phyloP scores from a whole-genome alignment of 2,329 filamentous ascomycete species.

The Pseudocercospora cruenta region DNA sequence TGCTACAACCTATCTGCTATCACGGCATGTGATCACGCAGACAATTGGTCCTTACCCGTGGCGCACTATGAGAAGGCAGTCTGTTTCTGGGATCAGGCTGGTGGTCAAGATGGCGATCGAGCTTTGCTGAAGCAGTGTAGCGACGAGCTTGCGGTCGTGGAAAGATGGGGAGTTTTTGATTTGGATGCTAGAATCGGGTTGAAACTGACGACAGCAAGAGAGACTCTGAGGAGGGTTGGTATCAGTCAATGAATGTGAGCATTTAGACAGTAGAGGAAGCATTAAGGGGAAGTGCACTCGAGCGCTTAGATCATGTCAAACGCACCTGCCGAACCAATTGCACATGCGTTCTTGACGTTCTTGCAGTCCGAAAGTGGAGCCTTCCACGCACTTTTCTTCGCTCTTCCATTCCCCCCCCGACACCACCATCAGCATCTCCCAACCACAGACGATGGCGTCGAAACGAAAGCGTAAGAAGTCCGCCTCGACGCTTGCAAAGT shows the following conservation, averaged over 20 bases:
- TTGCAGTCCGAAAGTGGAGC: too few relatives aligned
- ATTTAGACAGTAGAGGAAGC: not conserved
- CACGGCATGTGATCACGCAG: slow-evolving; percentile 56
- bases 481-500: too few relatives aligned
- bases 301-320: too few relatives aligned
- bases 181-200: slow-evolving; percentile 74
- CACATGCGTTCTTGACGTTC: too few relatives aligned
- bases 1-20: slow-evolving; percentile 58
- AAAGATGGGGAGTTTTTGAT: slow-evolving; percentile 71
- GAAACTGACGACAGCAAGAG: slow-evolving; percentile 70
- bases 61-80: slow-evolving; percentile 87
- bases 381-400: too few relatives aligned
- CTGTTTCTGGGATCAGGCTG: slow-evolving; percentile 72
- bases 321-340: too few relatives aligned
- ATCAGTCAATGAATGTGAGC: slow-evolving; percentile 16
- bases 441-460: too few relatives aligned
- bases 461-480: not conserved
- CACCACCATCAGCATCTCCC: too few relatives aligned
- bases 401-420: too few relatives aligned
- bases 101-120: slow-evolving; percentile 41
- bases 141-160: slow-evolving; percentile 67
- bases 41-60: slow-evolving; percentile 72
- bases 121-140: slow-evolving; percentile 64
- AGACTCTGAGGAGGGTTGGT: slow-evolving; percentile 57
- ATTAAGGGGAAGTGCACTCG: too few relatives aligned